Evolutionary conservation across 129 eudicot species (phyloP).

Genomic region (Arctium minus): DNA sequence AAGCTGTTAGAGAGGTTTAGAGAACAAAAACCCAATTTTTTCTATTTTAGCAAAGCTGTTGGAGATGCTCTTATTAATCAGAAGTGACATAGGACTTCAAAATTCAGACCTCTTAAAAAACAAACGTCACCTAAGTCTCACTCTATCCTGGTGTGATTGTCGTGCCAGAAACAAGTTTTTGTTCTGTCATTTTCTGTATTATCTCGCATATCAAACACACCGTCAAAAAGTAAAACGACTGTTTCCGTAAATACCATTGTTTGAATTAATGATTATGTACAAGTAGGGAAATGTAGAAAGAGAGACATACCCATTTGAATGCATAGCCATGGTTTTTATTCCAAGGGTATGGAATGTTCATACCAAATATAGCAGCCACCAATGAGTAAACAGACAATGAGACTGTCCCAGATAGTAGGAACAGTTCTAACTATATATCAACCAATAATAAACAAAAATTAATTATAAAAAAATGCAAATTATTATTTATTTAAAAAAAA

Average conservation of each 20-base stretch:
- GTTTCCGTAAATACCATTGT: too few species aligned
- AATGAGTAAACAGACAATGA: slow-evolving; percentile 74
- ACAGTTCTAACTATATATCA: slow-evolving; percentile 67
- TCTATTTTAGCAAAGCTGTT: too few species aligned
- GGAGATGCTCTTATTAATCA: too few species aligned
- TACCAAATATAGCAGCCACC: slow-evolving; percentile 86
- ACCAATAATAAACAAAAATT: slow-evolving; percentile 2
- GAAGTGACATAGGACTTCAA: too few species aligned
- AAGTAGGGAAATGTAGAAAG: background rate
- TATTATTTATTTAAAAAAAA: background rate
- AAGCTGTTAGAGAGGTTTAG: too few species aligned
- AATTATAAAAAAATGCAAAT: background rate
- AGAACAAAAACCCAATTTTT: too few species aligned
- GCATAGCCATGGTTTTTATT: slow-evolving; percentile 51
- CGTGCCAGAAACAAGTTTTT: too few species aligned
- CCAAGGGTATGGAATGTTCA: slow-evolving; percentile 90
- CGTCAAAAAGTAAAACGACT: too few species aligned
- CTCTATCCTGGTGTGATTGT: background rate
- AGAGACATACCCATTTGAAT: slow-evolving; percentile 72
- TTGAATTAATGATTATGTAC: too few species aligned
- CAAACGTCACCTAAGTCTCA: background rate
- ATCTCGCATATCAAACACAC: too few species aligned
- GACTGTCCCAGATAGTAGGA: slow-evolving; percentile 75
- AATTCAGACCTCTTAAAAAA: too few species aligned
- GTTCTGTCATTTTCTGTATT: too few species aligned